Evolutionary conservation across 164 flowering plant genomes (phyloP), one percentile per base, ranked within the genome.

Genomic region (Annona squamosa): DNA sequence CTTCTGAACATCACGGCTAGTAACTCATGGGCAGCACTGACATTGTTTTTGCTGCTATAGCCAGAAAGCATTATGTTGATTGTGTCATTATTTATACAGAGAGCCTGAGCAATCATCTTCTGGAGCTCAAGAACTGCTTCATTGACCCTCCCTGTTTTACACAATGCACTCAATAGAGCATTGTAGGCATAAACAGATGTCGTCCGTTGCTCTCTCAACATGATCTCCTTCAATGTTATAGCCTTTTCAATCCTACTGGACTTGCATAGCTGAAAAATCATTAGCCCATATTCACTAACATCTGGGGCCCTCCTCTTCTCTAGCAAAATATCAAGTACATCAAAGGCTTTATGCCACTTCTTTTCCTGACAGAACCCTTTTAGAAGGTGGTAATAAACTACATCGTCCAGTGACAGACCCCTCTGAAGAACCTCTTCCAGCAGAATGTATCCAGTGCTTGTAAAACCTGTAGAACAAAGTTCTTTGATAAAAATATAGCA

Each of bases 301-400:
- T 78, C 69, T 2, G 81, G 89, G 37, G 64, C 71, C 70, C 84
- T 12, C 26, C 81, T 81, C 72, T 77, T 77, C 43, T 79, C 76
- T 44, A 84, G 75, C 85, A 88, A 72, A 10, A 13, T 45, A 17
- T 88, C 90, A 73, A 82, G 67, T 7, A 88, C 56, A 26, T 42
- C 68, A 44, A 84, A 67, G 67, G 97, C 98, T 81, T 79, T 86
- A 48, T 71, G 65, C 73, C 74, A 65, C 5, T 74, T 84, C 67
- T 85, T 81, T 78, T 88, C 95, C 75, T 73, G 73, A 68, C 88
- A 84, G 59, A 89, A 84, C 42, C 94, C 91, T 68, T 74, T 81
- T 17, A 89, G 62, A 43, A 92, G 78, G 84, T 84, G 73, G 76
- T 74, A 79, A 73, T 85, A 87, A 73, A 79, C 77, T 5, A 63